Evolutionary conservation across 78 protist genomes (phyloP), one percentile per base, ranked within the genome.

Genomic region (Cavenderia fasciculata): DNA sequence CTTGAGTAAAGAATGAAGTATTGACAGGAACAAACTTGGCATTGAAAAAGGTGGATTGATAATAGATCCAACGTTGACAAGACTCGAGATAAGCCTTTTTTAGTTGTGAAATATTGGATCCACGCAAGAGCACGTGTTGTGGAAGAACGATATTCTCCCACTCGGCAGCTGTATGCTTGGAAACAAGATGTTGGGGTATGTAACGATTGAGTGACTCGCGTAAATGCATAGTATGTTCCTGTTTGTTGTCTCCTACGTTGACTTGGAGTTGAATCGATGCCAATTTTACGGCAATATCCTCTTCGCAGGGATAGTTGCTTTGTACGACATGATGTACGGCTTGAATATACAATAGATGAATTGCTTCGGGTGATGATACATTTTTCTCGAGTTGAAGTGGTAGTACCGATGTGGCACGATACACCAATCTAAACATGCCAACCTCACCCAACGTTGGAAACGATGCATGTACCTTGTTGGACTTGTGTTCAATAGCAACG

Each of bases 221-320:
- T 29, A 82, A 33, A 57, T 79, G 76, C n/a, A 29, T 56, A 16
- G 63, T 62, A 52, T 79, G 88, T 18, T 82, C 90, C 4, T 44
- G 66, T 36, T 82, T 68, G 12, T 68, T 69, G 44, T 82, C 90
- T 44, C 78, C 78, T 4, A 82, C 52, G 3, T 4, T 14, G 4
- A 82, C 90, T 68, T 82, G 90, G 25, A 82, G 19, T 56, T 82
- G 90, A 29, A 82, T 82, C 6, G 78, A 68, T 10, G 90, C 90
- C 56, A 82, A n/a, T 49, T 82, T 82, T 12, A 82, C 62, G 41
- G 90, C 90, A 0, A 82, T 59, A 36, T 82, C 78, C 31, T 82
- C 70, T 19, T 82, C 90, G 27, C 76, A 82, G 52, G 90, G 90
- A 56, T 82, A 82, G 23, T 82, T 82, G 40, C 90, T 82, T 36